Evolutionary conservation across 306 rosid genomes (phyloP).

Genomic region (Trifolium fragiferum): DNA sequence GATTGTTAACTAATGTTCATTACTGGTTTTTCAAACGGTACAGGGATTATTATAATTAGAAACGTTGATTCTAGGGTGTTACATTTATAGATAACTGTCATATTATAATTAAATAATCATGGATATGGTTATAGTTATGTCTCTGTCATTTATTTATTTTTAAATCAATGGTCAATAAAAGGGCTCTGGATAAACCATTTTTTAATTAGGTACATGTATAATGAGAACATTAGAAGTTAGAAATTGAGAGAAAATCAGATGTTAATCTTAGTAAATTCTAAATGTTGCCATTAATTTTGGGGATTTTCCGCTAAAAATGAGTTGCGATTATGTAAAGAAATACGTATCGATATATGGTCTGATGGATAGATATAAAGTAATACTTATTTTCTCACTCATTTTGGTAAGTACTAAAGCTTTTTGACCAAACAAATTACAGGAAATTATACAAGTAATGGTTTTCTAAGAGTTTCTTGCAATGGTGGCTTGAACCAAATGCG

Average conservation of each 20-base stretch:
- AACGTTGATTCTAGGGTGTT: not conserved
- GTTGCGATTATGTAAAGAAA: not conserved
- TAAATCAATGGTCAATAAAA: not conserved
- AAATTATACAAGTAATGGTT: constrained; percentile 95
- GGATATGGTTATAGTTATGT: not conserved
- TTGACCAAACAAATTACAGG: constrained; percentile 49
- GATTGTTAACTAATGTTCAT: not conserved
- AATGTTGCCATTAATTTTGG: constrained; percentile 3
- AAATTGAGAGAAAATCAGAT: not conserved
- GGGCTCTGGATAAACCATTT: not conserved
- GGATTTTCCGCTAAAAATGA: constrained; percentile 25
- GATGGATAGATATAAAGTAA: not conserved
- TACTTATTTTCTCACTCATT: constrained; percentile 21
- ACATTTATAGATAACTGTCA: not conserved
- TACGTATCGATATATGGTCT: not conserved
- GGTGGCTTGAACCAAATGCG: constrained; percentile 99
- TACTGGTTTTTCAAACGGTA: not conserved
- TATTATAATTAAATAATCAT: not conserved
- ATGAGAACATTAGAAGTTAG: constrained; percentile 25
- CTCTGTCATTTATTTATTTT: not conserved
- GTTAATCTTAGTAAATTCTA: constrained; percentile 8
- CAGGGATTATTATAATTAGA: not conserved
- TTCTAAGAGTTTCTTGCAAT: constrained; percentile 95
- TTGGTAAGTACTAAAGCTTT: constrained; percentile 24
- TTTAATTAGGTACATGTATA: not conserved